A percentile compares a stretch with the other conserved stretches of the same genome.
These are phyloP conservation scores for Chlamydomonas schloesseri DNA, from an alignment of 139 green algal species.

Conservation along the genomic window DNA sequence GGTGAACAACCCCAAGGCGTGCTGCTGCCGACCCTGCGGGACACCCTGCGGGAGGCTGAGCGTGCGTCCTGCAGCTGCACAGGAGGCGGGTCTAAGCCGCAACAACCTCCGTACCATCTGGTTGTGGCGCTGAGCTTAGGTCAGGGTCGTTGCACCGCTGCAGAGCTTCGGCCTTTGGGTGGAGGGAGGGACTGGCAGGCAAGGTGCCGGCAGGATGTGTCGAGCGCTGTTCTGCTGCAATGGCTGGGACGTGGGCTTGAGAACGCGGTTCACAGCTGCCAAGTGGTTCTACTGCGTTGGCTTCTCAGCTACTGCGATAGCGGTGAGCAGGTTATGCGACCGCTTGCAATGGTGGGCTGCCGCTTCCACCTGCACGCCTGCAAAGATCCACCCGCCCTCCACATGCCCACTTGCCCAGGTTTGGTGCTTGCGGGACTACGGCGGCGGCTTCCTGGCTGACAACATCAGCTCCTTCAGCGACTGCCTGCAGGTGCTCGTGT, in stretches of 20 bases:
- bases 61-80: too few relatives aligned
- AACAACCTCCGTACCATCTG: too few relatives aligned
- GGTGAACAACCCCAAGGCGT: too few relatives aligned
- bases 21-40: not conserved
- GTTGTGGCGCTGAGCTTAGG: too few relatives aligned
- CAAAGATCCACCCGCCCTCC: too few relatives aligned
- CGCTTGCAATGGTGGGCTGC: too few relatives aligned
- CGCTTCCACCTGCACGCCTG: too few relatives aligned
- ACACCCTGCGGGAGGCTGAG: too few relatives aligned
- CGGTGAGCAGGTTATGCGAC: slow-evolving; percentile 74
- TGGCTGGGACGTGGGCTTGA: not conserved
- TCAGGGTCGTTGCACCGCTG: too few relatives aligned
- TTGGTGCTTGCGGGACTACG: slow-evolving; percentile 63
- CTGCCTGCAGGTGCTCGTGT: not conserved
- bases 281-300: slow-evolving; percentile 73
- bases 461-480: slow-evolving; percentile 18
- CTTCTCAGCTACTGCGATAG: slow-evolving; percentile 63
- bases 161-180: too few relatives aligned
- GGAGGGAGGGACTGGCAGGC: not conserved
- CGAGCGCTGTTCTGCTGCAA: not conserved
- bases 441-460: slow-evolving; percentile 34
- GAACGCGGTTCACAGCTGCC: slow-evolving; percentile 18
- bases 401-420: too few relatives aligned
- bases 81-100: too few relatives aligned
- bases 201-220: slow-evolving; percentile 2